A percentile compares a stretch with the other conserved stretches of the same genome.
Evolutionary conservation across 1,284 basidiomycete genomes (phyloP).

Genomic region (Ustilago shanxiensis): DNA sequence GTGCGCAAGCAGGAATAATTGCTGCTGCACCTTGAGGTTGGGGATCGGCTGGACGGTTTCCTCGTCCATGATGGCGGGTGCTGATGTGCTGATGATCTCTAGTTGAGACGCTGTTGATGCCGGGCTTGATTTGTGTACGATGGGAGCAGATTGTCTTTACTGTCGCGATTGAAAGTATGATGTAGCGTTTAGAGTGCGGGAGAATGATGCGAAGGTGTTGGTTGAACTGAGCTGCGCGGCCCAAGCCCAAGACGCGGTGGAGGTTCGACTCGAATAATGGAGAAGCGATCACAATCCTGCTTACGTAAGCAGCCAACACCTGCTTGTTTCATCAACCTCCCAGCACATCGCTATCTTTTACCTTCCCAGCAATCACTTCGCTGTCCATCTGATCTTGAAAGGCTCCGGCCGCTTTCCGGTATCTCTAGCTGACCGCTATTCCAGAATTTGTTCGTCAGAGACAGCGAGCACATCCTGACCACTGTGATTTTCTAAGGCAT

Average conservation of each 20-base stretch:
- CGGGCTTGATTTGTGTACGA: neutral
- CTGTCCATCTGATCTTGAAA: neutral
- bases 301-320: constrained; percentile 33
- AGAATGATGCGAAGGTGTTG: constrained; percentile 27
- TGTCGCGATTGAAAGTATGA: neutral
- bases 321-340: neutral
- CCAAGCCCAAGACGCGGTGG: constrained; percentile 47
- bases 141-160: neutral
- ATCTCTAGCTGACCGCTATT: neutral
- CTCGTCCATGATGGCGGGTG: constrained; percentile 57
- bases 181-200: neutral
- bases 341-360: neutral
- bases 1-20: constrained; percentile 66
- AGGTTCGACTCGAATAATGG: constrained; percentile 22
- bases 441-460: neutral
- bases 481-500: no score
- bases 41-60: constrained; percentile 66
- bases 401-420: neutral
- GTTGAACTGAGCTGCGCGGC: constrained; percentile 40
- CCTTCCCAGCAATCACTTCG: neutral
- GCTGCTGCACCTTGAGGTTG: constrained; percentile 67
- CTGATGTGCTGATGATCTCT: no score
- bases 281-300: constrained; percentile 35
- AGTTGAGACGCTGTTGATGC: neutral
- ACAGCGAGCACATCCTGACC: no score